These are phyloP conservation scores for Claviceps pusilla DNA, from an alignment of 2,329 filamentous ascomycete species.

Conservation along the genomic window DNA sequence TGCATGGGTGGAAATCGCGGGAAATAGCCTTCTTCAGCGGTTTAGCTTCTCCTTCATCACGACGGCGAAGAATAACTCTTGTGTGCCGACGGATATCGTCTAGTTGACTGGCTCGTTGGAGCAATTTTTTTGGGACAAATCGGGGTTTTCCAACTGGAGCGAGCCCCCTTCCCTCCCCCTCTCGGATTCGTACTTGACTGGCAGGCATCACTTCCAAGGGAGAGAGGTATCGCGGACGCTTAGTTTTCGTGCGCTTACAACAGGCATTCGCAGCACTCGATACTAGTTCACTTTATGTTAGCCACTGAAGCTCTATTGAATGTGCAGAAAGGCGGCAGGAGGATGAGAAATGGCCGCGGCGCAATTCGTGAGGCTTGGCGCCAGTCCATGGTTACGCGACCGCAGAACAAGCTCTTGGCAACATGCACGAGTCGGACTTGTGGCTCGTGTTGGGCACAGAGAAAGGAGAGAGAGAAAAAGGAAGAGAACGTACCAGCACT, in stretches of 20 bases:
- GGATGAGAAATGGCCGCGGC: too few species aligned
- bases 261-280: constrained; percentile 28
- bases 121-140: not conserved
- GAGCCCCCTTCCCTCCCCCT: not conserved
- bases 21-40: not conserved
- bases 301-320: not conserved
- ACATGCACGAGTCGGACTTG: too few species aligned
- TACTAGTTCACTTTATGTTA: constrained; percentile 11
- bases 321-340: not conserved
- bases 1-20: not conserved
- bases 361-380: not conserved
- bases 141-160: not conserved
- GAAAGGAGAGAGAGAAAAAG: not conserved
- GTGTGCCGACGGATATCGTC: not conserved
- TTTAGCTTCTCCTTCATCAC: not conserved
- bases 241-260: constrained; percentile 11
- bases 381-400: too few species aligned
- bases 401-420: too few species aligned
- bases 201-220: not conserved
- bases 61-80: not conserved
- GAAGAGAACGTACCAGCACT: constrained; percentile 27
- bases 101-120: not conserved
- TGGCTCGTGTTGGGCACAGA: not conserved
- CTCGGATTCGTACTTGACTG: not conserved
- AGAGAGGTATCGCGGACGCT: not conserved